Percentiles rank a stretch among this genome's conserved stretches.
These are phyloP conservation scores for Podila epigama DNA, from an alignment of 192 early-diverging fungal species.

Conservation along the genomic window DNA sequence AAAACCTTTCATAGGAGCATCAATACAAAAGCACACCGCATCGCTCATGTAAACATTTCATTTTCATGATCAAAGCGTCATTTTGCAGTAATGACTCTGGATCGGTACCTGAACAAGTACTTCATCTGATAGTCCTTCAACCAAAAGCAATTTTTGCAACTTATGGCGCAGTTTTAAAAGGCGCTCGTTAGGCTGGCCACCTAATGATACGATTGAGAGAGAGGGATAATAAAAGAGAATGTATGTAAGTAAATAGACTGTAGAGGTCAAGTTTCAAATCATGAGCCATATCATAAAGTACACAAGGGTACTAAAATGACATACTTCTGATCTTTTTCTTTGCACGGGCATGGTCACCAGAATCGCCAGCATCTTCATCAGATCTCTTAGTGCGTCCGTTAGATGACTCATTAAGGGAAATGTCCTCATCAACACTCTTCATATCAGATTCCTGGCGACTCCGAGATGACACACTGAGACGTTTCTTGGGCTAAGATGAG, in stretches of 20 bases:
- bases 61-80: no score
- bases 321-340: constrained; percentile 35
- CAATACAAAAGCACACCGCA: no score
- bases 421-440: constrained; percentile 27
- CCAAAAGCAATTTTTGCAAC: constrained; percentile 49
- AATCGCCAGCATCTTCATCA: constrained; percentile 19
- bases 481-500: constrained; percentile 11
- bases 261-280: no score
- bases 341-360: constrained; percentile 12
- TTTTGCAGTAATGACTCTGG: no score
- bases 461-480: neutral
- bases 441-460: constrained; percentile 28
- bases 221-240: neutral
- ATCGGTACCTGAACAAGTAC: constrained; percentile 37
- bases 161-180: constrained; percentile 48
- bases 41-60: no score
- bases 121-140: constrained; percentile 38
- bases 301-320: no score
- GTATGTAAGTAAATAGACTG: no score
- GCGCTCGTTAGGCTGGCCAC: constrained; percentile 34
- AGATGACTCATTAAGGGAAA: neutral
- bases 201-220: neutral
- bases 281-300: no score
- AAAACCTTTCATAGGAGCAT: neutral
- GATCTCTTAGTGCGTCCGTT: constrained; percentile 23